Evolutionary conservation across 2,329 filamentous ascomycete species (phyloP).

Genomic region (Sarocladium kiliense): DNA sequence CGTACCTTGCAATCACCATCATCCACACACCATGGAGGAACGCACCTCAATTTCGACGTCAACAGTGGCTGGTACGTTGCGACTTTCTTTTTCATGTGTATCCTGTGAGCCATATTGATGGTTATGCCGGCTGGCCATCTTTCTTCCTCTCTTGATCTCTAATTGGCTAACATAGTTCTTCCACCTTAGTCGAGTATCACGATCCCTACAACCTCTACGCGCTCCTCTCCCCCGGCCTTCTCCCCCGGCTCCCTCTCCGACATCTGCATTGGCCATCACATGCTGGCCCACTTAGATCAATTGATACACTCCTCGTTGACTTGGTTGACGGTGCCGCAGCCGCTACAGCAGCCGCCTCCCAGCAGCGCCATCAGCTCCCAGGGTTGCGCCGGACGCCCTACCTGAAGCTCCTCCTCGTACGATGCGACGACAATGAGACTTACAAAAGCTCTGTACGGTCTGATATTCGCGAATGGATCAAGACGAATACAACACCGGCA

Average conservation of each 20-base stretch:
- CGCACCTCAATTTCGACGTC: background rate
- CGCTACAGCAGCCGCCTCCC: constrained; percentile 31
- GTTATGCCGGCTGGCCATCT: background rate
- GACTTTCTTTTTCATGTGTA: background rate
- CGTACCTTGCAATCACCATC: too few relatives aligned
- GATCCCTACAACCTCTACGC: constrained; percentile 88
- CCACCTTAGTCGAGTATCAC: constrained; percentile 92
- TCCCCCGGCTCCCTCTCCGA: constrained; percentile 74
- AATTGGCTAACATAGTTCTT: background rate
- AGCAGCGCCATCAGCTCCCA: constrained; percentile 86
- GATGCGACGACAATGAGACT: constrained; percentile 91
- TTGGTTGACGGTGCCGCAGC: constrained; percentile 57
- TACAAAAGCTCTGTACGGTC: constrained; percentile 80
- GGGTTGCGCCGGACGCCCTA: constrained; percentile 91
- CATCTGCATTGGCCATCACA: constrained; percentile 98
- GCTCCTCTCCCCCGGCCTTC: constrained; percentile 70
- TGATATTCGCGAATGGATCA: constrained; percentile 87
- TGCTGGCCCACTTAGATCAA: constrained; percentile 83
- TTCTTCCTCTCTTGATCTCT: background rate
- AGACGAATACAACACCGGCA: constrained; percentile 60
- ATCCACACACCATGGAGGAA: background rate
- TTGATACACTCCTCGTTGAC: constrained; percentile 86
- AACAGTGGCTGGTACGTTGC: background rate
- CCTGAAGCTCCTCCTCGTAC: constrained; percentile 80
- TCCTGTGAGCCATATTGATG: too few relatives aligned